These are phyloP conservation scores for Botryococcus braunii DNA, from an alignment of 163 green algal genomes.

Conservation along the genomic window DNA sequence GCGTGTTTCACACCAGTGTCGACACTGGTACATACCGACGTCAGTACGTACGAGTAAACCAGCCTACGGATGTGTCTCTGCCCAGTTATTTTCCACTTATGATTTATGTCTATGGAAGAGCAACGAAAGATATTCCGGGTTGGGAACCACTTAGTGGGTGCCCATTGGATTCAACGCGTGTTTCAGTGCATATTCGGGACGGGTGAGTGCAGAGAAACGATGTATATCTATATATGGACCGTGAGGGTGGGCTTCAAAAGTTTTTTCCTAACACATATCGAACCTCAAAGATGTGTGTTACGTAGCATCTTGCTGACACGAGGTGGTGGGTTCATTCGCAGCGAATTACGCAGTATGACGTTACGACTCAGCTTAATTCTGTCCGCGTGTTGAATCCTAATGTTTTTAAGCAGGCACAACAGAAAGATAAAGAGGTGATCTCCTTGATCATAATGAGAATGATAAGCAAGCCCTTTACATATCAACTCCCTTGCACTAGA, in stretches of 20 bases:
- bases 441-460: background rate
- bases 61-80: background rate
- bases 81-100: background rate
- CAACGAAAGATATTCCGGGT: background rate
- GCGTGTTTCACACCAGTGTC: background rate
- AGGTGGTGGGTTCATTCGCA: background rate
- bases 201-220: background rate
- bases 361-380: conserved; percentile 16
- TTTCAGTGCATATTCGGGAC: background rate
- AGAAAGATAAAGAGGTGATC: conserved; percentile 1
- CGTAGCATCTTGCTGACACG: background rate
- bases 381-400: conserved; percentile 8
- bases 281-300: background rate
- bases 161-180: background rate
- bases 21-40: background rate
- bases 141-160: background rate
- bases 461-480: background rate
- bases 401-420: background rate
- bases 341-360: conserved; percentile 14
- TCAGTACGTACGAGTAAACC: background rate
- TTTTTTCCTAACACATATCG: background rate
- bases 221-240: background rate
- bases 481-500: background rate
- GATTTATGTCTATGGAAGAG: background rate
- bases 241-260: background rate